phyloP scores from a whole-genome alignment of 2,329 filamentous ascomycete species.

The Gaeumannomyces sp. region DNA sequence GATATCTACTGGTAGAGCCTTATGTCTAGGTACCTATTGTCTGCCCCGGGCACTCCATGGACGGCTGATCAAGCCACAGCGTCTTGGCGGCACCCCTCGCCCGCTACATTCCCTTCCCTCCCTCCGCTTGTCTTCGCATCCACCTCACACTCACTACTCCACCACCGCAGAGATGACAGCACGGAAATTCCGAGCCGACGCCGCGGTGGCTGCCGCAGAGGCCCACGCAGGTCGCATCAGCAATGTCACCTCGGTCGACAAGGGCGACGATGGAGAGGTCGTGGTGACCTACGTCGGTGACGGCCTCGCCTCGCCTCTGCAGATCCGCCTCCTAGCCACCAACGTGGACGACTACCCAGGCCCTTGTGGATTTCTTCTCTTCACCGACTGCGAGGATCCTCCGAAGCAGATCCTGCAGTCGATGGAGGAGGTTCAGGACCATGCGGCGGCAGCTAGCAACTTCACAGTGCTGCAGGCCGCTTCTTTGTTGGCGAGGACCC shows the following conservation, averaged over 20 bases:
- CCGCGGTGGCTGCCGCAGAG: slow-evolving; percentile 34
- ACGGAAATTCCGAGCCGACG: slow-evolving; percentile 50
- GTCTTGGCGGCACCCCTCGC: not conserved
- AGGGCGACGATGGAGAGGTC: slow-evolving; percentile 66
- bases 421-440: slow-evolving; percentile 39
- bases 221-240: slow-evolving; percentile 28
- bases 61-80: no score
- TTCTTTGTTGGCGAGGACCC: slow-evolving; percentile 33
- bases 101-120: not conserved
- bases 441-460: slow-evolving; percentile 37
- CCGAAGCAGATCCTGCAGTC: slow-evolving; percentile 23
- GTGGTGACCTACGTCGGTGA: slow-evolving; percentile 47
- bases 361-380: slow-evolving; percentile 35
- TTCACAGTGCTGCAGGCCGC: slow-evolving; percentile 33
- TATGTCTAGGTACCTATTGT: no score
- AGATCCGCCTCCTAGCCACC: slow-evolving; percentile 29
- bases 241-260: slow-evolving; percentile 47
- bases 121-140: not conserved
- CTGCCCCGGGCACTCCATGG: no score
- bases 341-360: slow-evolving; percentile 32
- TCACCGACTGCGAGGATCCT: slow-evolving; percentile 32
- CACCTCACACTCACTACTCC: not conserved
- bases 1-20: not conserved
- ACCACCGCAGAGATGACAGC: slow-evolving; percentile 3
- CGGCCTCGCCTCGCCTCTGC: slow-evolving; percentile 21